Base-by-base conservation (phyloP, 2,329 filamentous ascomycete genomes). In the Sporothrix variecibatus region DNA sequence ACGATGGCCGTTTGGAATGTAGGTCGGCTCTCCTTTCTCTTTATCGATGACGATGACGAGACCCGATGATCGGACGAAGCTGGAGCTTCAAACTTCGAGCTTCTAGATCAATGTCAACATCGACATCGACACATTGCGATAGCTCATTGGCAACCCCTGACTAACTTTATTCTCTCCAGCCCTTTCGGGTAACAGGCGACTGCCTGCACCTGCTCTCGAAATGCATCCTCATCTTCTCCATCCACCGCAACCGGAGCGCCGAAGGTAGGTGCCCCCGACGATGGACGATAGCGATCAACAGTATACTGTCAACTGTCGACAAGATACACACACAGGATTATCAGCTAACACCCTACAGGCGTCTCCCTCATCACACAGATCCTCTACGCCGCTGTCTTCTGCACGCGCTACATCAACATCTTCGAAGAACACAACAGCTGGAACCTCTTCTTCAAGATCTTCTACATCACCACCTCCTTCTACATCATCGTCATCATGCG, bases 401-500 rank as follows among this genome's bases (percentile, higher is more conserved):
- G 91, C 79, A 91, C 94, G 4, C 90, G 95, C 75, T 98, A 98
- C 83, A 89, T 95, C 77, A 93, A 98, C 81, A 85, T 98, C 77
- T 94, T 97, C 81, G 79, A 77, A 8, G 87, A 89, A 79, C 81
- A 79, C 11, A 84, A 82, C 34, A 77, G 78, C 75, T 96, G 93
- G 90, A 95, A 96, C 83, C 88, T 92, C 77, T 85, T 92, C 75
- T 92, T 98, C 82, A 98, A 98, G 86, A 87, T 96, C 76, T 94
- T 97, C 83, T 98, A 97, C 83, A 92, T 97, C 75, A 80, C 89
- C 3, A 93, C 93, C 4, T 95, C 93, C 0, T 87, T 95, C 76
- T 98, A 97, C 82, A 96, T 95, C 79, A 89, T 98, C 76, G 92
- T 88, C 73, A 83, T 97, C 76, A 98, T 98, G 94, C 92, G 94